Evolutionary conservation across 306 rosid species (phyloP).

Genomic region (Quercus robur): DNA sequence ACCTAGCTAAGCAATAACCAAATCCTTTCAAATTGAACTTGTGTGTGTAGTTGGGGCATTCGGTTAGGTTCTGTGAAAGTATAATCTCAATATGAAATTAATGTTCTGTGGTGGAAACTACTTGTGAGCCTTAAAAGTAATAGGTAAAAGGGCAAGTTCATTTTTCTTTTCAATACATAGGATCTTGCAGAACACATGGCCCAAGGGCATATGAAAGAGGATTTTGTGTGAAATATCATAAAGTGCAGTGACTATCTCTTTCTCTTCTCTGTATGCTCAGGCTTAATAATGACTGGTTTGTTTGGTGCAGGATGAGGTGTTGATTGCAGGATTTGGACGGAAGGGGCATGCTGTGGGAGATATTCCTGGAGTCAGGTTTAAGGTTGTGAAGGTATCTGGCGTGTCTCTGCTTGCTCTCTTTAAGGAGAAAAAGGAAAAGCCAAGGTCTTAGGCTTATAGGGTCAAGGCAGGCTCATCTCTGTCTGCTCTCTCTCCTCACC

Average conservation of each 20-base stretch:
- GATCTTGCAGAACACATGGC: not conserved
- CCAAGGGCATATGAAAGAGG: not conserved
- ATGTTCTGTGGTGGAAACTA: not conserved
- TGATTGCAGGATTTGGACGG: constrained; percentile 80
- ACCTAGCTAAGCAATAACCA: not conserved
- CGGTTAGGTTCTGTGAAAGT: no score
- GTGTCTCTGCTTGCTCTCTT: constrained; percentile 73
- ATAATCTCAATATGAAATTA: no score
- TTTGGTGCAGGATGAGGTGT: constrained; percentile 63
- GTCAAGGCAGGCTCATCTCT: not conserved
- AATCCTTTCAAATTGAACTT: no score
- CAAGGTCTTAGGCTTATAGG: constrained; percentile 48
- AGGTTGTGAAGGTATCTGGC: constrained; percentile 72
- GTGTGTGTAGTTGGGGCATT: no score
- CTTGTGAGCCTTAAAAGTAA: not conserved
- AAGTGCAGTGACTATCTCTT: not conserved
- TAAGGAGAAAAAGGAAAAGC: constrained; percentile 87
- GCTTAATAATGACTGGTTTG: not conserved
- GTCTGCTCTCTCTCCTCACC: no score
- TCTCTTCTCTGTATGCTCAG: not conserved
- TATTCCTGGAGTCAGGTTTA: constrained; percentile 79
- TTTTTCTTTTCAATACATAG: no score
- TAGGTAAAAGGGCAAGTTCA: not conserved
- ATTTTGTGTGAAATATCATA: not conserved
- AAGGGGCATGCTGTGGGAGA: constrained; percentile 84